Evolutionary conservation across 2,329 filamentous ascomycete species (phyloP).

Genomic region (Lachnellula occidentalis): DNA sequence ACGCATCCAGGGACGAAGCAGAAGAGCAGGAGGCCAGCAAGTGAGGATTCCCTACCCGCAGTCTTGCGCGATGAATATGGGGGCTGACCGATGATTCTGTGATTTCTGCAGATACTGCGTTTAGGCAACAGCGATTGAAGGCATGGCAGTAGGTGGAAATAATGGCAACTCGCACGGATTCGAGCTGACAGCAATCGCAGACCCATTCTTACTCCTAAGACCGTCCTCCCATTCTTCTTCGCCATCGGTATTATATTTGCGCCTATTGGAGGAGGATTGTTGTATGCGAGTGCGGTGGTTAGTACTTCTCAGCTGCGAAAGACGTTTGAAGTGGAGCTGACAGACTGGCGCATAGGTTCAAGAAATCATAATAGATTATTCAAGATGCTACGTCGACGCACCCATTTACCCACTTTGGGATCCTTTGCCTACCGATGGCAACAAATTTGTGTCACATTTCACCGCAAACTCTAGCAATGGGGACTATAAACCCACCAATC

Average conservation of each 20-base stretch:
- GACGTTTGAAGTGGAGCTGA: constrained; percentile 4
- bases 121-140: constrained; percentile 92
- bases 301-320: constrained; percentile 17
- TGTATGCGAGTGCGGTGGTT: constrained; percentile 81
- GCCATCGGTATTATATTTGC: constrained; percentile 87
- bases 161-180: constrained; percentile 4
- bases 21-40: constrained; percentile 88
- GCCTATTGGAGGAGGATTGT: constrained; percentile 78
- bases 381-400: constrained; percentile 60
- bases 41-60: constrained; percentile 43
- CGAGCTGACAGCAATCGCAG: constrained; percentile 40
- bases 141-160: constrained; percentile 80
- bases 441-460: constrained; percentile 53
- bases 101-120: constrained; percentile 71
- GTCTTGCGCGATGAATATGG: constrained; percentile 10
- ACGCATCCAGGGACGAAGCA: constrained; percentile 64
- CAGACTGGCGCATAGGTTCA: constrained; percentile 57
- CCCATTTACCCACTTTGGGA: constrained; percentile 38
- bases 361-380: constrained; percentile 89
- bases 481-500: constrained; percentile 29
- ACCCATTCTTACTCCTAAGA: constrained; percentile 92
- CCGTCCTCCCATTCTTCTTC: constrained; percentile 87
- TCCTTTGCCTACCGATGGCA: constrained; percentile 42
- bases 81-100: constrained; percentile 15
- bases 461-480: constrained; percentile 46